Conservation (phyloP, 805 yeast genomes). For the Saturnispora galanensis region DNA sequence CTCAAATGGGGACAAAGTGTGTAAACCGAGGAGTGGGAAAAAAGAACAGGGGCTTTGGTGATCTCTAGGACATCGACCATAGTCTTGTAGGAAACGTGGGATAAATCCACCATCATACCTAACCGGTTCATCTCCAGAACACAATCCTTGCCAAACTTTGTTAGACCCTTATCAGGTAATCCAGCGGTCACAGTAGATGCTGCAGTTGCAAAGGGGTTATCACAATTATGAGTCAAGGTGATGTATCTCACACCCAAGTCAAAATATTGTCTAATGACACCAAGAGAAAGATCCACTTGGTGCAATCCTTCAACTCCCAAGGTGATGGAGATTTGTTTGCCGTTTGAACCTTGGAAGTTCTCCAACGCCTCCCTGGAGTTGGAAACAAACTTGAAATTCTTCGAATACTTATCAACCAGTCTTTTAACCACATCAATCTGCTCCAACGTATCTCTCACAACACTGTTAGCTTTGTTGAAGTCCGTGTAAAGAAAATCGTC, state of each 20-base stretch:
- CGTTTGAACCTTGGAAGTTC: slow-evolving; percentile 21
- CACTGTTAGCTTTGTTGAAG: slow-evolving; percentile 34
- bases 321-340: slow-evolving; percentile 34
- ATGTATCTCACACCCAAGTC: slow-evolving; percentile 45
- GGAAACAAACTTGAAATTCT: slow-evolving; percentile 31
- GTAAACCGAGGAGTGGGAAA: slow-evolving; percentile 41
- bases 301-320: slow-evolving; percentile 48
- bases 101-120: slow-evolving; percentile 45
- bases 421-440: slow-evolving; percentile 43
- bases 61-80: slow-evolving; percentile 35
- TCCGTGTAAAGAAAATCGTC: slow-evolving; percentile 32
- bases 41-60: slow-evolving; percentile 39
- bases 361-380: slow-evolving; percentile 33
- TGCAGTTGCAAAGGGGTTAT: slow-evolving; percentile 49
- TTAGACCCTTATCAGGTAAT: slow-evolving; percentile 34
- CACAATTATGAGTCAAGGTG: slow-evolving; percentile 47
- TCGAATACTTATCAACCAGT: slow-evolving; percentile 32
- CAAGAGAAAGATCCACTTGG: slow-evolving; percentile 40
- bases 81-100: slow-evolving; percentile 42
- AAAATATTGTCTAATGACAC: slow-evolving; percentile 38
- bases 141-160: slow-evolving; percentile 33
- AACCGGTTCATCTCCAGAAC: slow-evolving; percentile 42
- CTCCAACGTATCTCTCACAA: slow-evolving; percentile 45
- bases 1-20: slow-evolving; percentile 32
- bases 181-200: slow-evolving; percentile 40